phyloP scores from a whole-genome alignment of 805 yeast genomes.

The Lachancea kluyveri region DNA sequence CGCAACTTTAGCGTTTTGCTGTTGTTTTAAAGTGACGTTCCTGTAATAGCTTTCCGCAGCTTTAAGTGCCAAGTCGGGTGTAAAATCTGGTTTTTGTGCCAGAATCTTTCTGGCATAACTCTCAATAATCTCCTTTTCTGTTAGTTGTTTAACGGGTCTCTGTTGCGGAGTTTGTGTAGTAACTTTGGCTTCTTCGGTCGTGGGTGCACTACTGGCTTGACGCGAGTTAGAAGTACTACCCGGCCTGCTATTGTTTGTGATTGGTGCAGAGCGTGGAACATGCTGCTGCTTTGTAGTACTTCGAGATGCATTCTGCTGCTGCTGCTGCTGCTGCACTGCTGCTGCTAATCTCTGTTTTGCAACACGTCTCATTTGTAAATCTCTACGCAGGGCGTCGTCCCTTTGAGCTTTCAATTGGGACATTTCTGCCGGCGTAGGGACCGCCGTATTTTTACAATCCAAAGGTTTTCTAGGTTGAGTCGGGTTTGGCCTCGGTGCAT shows the following conservation, averaged over 20 bases:
- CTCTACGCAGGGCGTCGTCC: constrained; percentile 79
- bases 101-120: constrained; percentile 27
- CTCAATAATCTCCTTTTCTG: constrained; percentile 27
- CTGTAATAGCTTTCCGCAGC: constrained; percentile 30
- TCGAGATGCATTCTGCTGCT: constrained; percentile 12
- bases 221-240: background rate
- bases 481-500: constrained; percentile 53
- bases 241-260: constrained; percentile 11
- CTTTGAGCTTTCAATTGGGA: constrained; percentile 78
- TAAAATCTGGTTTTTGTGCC: constrained; percentile 26
- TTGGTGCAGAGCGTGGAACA: constrained; percentile 7
- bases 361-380: constrained; percentile 27
- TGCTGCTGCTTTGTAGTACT: constrained; percentile 18
- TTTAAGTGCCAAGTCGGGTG: constrained; percentile 28
- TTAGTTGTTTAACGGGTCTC: constrained; percentile 11
- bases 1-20: constrained; percentile 17
- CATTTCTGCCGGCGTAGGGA: constrained; percentile 80
- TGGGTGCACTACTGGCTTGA: constrained; percentile 4
- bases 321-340: constrained; percentile 17
- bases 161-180: constrained; percentile 12
- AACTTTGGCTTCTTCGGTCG: constrained; percentile 6
- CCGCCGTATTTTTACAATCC: constrained; percentile 41
- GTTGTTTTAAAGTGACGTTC: constrained; percentile 18
- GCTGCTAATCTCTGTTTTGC: constrained; percentile 28
- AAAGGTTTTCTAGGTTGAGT: constrained; percentile 36